Evolutionary conservation across 306 rosid genomes (phyloP).

Genomic region (Styphnolobium japonicum): DNA sequence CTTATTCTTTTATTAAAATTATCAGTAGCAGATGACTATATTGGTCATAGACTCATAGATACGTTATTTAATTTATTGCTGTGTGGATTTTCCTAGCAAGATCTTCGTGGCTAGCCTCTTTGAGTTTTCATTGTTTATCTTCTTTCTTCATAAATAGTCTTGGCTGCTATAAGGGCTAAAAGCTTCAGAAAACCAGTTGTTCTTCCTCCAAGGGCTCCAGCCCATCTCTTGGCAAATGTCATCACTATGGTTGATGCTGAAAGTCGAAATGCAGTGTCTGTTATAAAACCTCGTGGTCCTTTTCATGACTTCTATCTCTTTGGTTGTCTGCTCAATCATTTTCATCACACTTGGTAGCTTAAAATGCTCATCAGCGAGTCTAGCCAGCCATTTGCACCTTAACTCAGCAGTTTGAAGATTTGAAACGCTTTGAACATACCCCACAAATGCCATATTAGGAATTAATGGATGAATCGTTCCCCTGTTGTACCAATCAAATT

Average conservation of each 20-base stretch:
- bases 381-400: constrained; percentile 55
- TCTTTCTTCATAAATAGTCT: constrained; percentile 39
- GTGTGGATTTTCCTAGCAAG: no score
- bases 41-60: no score
- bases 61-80: no score
- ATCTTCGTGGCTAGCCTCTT: no score
- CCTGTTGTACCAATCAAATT: constrained; percentile 22
- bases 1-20: neutral
- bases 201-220: constrained; percentile 53
- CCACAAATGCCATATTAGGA: constrained; percentile 66
- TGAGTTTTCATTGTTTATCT: no score
- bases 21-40: neutral
- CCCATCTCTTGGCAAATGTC: constrained; percentile 62
- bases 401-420: constrained; percentile 60
- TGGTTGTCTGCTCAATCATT: constrained; percentile 38
- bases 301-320: constrained; percentile 55
- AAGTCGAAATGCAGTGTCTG: constrained; percentile 67
- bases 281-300: constrained; percentile 50
- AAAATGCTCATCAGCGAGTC: constrained; percentile 46
- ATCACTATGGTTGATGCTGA: constrained; percentile 67
- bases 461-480: constrained; percentile 60
- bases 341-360: constrained; percentile 51
- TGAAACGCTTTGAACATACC: constrained; percentile 61
- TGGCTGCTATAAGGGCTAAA: constrained; percentile 58
- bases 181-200: constrained; percentile 50